Evolutionary conservation across 1,284 basidiomycete species (phyloP), one percentile per base, ranked within the genome.

Genomic region (Coniferiporia sulphurascens): DNA sequence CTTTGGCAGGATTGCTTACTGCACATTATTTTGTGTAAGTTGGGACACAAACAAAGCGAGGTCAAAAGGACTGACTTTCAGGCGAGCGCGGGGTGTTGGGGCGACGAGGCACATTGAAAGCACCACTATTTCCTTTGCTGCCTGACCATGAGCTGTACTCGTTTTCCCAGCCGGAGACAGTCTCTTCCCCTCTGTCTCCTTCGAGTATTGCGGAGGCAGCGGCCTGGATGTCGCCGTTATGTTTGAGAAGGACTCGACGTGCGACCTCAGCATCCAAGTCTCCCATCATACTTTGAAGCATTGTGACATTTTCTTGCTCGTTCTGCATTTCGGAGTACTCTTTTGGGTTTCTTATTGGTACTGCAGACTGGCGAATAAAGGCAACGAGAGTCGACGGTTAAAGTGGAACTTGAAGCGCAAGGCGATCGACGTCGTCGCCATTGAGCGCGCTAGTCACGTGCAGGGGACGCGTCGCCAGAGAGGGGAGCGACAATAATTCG

Each of bases 131-230:
- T 19, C 32, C 52, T 27, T n/a, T 55, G 17, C 45, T 34, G 51
- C 53, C 61, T 17, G 57, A 54, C 41, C 63, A 59, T 43, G 58
- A 53, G 43, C 41, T 48, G 13, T 51, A 55, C 52, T 55, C 48
- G 61, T 56, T 57, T 7, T 4, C 34, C 45, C 21, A 54, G 27
- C 65, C 58, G 32, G 62, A 38, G 35, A 65, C 27, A 43, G 62
- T 55, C 27, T 70, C 68, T 13, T 72, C 72, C 21, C 70, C 72
- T 5, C 65, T 76, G 63, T 85, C 82, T 6, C 82, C 83, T 48
- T 79, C 76, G 13, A 88, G 68, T 5, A 88, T 74, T 1, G 85
- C 84, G 45, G 78, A 74, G 0, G 80, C 82, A 17, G 86, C 84
- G 66, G 82, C 85, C 38, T 85, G 77, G 55, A 84, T 69, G 64